Base-by-base conservation (phyloP, 2,329 filamentous ascomycete species). In the Aspergillus novofumigatus region DNA sequence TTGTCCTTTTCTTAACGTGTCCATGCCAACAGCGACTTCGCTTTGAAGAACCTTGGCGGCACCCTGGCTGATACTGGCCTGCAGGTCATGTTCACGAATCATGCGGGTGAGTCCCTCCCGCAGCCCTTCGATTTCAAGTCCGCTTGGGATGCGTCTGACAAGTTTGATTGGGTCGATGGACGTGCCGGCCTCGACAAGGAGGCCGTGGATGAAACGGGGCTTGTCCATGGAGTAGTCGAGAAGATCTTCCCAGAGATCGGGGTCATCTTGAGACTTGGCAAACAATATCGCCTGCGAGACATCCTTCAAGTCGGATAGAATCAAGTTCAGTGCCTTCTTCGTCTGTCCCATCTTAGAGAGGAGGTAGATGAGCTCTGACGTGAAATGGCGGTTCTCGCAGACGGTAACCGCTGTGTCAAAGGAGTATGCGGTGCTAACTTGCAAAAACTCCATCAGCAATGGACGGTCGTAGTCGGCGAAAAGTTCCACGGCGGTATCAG, bases 161-260 rank as follows among this genome's bases (percentile, higher is more conserved):
- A 99, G 84, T 17, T 88, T 89, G 60, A 97, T 93, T 0, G 94
- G 94, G 67, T 97, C 88, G 67, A 99, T 94, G 1, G 91, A 86
- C 0, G 92, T 97, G 38, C 94, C 94, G 1, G 96, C 93, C 76
- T 97, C 91, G 67, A 96, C 91, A 0, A 99, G 84, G 3, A 99
- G 79, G 0, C 90, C 92, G 11, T 91, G 88, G 64, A 99, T 97
- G 76, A 99, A 99, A 44, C 86, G 86, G 0, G 94, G 94, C 69
- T 97, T 96, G 76, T 97, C 92, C 94, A 99, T 97, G 59, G 90
- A 93, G 73, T 97, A 97, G 65, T 93, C 86, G 5, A 99, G 83
- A 7, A 99, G 81, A 68, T 97, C 92, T 62, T 96, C 90, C 94
- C 94, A 99, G 0, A 99, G 81, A 65, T 97, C 92, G 0, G 88